Evolutionary conservation across 2,329 filamentous ascomycete species (phyloP), one percentile per base, ranked within the genome.

Genomic region (Intubia oerlemansii): DNA sequence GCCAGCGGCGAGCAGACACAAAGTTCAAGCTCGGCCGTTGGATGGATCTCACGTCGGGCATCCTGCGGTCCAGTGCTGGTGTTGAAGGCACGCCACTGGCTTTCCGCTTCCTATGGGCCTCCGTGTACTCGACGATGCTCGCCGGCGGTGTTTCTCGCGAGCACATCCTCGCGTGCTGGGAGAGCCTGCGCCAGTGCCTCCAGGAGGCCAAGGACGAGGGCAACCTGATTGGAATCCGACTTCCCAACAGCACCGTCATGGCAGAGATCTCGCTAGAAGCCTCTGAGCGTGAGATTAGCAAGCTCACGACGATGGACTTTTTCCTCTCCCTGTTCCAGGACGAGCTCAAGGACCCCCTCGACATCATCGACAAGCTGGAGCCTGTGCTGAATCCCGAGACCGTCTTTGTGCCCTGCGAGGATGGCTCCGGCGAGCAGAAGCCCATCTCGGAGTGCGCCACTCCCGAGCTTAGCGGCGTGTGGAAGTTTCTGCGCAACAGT

Each of bases 281-380:
- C 1, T 73, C 88, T 7, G 84, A 95, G 36, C 72, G 81, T 31
- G 85, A 98, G 45, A 75, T 93, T 16, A 85, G 80, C 10, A 82
- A 84, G 41, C 61, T 95, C 19, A 92, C 80, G 10, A 95, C 85
- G 1, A 88, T 91, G 66, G 85, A 93, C 44, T 95, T 95, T 47
- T 95, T 98, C 49, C 61, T 82, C 28, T 79, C 73, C 21, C 66
- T 98, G 1, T 95, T 95, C 45, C 76, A 79, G 34, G 72, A 82
- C 21, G 76, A 88, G 32, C 66, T 73, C 33, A 70, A 74, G 26
- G 74, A 93, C 39, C 79, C 85, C 0, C 65, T 85, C 10, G 64
- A 73, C 5, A 68, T 93, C 13, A 93, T 98, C 33, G 82, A 93
- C 42, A 88, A 73, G 17, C 55, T 98, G 20, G 88, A 98, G 43